Evolutionary conservation across 2,329 filamentous ascomycete species (phyloP).

Genomic region (Fusarium siculi): DNA sequence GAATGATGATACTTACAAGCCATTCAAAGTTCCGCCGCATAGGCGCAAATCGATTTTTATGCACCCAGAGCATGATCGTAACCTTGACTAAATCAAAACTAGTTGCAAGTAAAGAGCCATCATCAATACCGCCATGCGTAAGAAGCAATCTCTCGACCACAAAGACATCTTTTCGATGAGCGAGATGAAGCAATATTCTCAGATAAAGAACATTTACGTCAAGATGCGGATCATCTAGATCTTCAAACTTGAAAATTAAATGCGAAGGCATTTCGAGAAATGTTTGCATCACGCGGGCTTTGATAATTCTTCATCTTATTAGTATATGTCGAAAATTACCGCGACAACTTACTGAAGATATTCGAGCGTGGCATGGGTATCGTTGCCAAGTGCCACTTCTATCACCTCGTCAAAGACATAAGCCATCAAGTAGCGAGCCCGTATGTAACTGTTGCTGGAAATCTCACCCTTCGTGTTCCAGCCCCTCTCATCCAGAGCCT

Average conservation of each 20-base stretch:
- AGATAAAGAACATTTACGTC: constrained; percentile 52
- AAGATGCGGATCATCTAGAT: constrained; percentile 49
- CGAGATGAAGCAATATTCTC: constrained; percentile 59
- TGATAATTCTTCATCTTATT: constrained; percentile 47
- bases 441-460: constrained; percentile 56
- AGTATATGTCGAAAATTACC: neutral
- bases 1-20: constrained; percentile 51
- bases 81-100: constrained; percentile 60
- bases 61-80: constrained; percentile 59
- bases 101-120: constrained; percentile 56
- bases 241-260: constrained; percentile 52
- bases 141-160: constrained; percentile 67
- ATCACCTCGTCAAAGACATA: constrained; percentile 67
- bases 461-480: constrained; percentile 62
- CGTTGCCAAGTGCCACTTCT: constrained; percentile 62
- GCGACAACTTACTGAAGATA: constrained; percentile 37
- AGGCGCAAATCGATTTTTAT: constrained; percentile 56
- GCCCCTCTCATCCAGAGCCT: constrained; percentile 58
- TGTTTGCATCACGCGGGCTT: constrained; percentile 47
- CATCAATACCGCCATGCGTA: constrained; percentile 53
- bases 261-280: constrained; percentile 52
- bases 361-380: constrained; percentile 21
- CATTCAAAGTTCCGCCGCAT: constrained; percentile 60
- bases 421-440: constrained; percentile 60
- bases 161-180: constrained; percentile 66